phyloP scores from a whole-genome alignment of 345 rosid genomes.

The Cardamine occulta region DNA sequence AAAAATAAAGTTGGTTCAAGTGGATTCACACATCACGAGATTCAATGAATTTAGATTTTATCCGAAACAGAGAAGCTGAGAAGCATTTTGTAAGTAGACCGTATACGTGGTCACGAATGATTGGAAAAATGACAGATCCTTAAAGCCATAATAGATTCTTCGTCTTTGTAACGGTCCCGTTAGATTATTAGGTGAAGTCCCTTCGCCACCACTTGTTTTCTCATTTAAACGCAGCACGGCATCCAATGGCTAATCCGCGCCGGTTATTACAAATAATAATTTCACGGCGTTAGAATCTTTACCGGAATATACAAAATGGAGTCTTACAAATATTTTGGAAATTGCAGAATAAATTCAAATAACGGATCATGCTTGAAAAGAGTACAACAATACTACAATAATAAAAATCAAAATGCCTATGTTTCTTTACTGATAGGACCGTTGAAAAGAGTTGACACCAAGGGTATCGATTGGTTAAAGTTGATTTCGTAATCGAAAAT shows the following conservation, averaged over 20 bases:
- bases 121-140: slow-evolving; percentile 44
- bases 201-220: slow-evolving; percentile 26
- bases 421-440: slow-evolving; percentile 6
- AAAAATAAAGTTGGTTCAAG: slow-evolving; percentile 21
- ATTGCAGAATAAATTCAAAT: not conserved
- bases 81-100: slow-evolving; percentile 29
- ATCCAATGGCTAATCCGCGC: slow-evolving; percentile 21
- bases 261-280: not conserved
- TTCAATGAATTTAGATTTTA: slow-evolving; percentile 37
- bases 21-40: slow-evolving; percentile 41
- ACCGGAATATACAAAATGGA: not conserved
- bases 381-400: not conserved
- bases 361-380: not conserved
- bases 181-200: slow-evolving; percentile 33
- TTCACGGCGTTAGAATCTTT: slow-evolving; percentile 19
- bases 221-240: slow-evolving; percentile 20
- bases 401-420: not conserved
- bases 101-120: slow-evolving; percentile 31
- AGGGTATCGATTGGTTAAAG: slow-evolving; percentile 3
- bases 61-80: slow-evolving; percentile 34
- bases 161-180: slow-evolving; percentile 35
- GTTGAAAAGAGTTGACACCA: slow-evolving; percentile 21
- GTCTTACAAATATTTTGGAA: not conserved
- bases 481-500: not conserved
- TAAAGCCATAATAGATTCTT: slow-evolving; percentile 33